Evolutionary conservation across 2,329 filamentous ascomycete genomes (phyloP).

Genomic region (Davidsoniella neocaledoniae): DNA sequence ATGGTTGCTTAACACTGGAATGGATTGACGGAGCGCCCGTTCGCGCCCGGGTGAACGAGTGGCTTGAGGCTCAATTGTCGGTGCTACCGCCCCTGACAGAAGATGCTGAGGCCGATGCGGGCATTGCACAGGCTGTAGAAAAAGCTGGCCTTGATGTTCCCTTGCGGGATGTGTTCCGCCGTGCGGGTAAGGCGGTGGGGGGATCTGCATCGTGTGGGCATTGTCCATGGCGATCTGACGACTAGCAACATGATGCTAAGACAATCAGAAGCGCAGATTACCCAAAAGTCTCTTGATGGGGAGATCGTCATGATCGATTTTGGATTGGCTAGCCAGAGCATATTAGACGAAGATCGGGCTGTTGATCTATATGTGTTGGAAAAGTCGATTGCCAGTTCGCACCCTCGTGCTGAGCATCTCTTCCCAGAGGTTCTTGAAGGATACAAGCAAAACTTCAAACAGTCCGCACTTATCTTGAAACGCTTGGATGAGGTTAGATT

Average conservation of each 20-base stretch:
- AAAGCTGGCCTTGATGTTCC: conserved; percentile 28
- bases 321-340: conserved; percentile 66
- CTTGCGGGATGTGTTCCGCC: conserved; percentile 46
- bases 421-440: conserved; percentile 58
- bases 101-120: background rate
- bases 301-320: conserved; percentile 90
- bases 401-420: conserved; percentile 65
- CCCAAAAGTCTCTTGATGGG: conserved; percentile 33
- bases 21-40: conserved; percentile 66
- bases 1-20: conserved; percentile 67
- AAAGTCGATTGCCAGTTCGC: conserved; percentile 84
- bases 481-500: conserved; percentile 82
- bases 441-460: conserved; percentile 61
- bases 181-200: conserved; percentile 58
- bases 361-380: conserved; percentile 95
- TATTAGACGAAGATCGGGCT: conserved; percentile 79
- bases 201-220: conserved; percentile 61
- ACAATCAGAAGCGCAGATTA: conserved; percentile 19
- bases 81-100: conserved; percentile 16
- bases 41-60: conserved; percentile 50
- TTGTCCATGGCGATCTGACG: conserved; percentile 90
- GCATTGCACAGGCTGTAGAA: conserved; percentile 17
- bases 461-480: conserved; percentile 56
- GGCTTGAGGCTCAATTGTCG: conserved; percentile 36
- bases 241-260: conserved; percentile 91